Evolutionary conservation across 2,329 filamentous ascomycete genomes (phyloP), one percentile per base, ranked within the genome.

Genomic region (Alternaria gaisen): DNA sequence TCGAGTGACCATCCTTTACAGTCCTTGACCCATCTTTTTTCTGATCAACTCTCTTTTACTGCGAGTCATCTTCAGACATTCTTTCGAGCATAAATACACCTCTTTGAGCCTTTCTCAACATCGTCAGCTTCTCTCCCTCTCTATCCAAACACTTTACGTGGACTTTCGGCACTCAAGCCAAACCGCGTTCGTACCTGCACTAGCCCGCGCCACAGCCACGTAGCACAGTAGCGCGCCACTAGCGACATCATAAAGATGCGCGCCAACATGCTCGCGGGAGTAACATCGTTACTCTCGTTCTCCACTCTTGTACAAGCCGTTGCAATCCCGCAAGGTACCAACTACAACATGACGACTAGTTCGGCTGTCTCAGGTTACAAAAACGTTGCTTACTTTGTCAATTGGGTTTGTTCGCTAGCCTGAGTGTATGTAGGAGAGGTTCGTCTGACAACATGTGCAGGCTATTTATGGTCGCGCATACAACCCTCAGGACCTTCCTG

Each of bases 331-430:
- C 67, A 64, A 47, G 55, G 56, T 28, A 51, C 41, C 14, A 41
- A 59, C 34, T 41, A 20, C 24, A 57, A 46, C 24, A 67, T 72
- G 53, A 57, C 58, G 44, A 56, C 60, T 43, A 57, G 63, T n/a
- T 32, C 63, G 12, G 65, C 66, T 36, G 62, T 65, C 57, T 63
- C 71, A n/a, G 75, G 75, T 22, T 77, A 71, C 65, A 77, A 66
- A 57, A 76, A 77, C 38, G 76, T 78, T 28, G 75, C 75, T 1
- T 79, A 79, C 61, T 79, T 77, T 65, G 75, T 77, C 44, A 79
- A 79, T 58, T 79, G 77, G 77, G 77, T 77, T 56, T 18, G 66
- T 65, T 40, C 24, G 47, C 58, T 51, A 46, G 47, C 26, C 22
- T 41, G 48, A 44, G n/a, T 41, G 22, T 36, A 20, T 41, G 22